phyloP scores from a whole-genome alignment of 768 basidiomycete genomes.

The Naganishia onofrii region DNA sequence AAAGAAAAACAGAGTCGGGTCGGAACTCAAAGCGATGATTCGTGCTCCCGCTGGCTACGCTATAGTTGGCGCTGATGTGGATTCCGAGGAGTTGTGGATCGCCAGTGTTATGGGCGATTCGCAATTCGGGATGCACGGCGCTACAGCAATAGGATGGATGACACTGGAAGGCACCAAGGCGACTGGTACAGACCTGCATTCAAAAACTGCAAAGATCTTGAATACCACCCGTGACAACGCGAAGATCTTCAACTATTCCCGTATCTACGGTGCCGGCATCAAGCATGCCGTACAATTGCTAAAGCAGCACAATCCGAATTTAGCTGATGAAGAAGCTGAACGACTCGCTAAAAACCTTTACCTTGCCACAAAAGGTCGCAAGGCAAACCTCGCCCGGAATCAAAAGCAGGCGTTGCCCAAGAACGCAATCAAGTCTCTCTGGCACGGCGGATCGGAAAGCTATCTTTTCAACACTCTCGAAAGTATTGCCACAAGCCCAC shows the following conservation, averaged over 20 bases:
- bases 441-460: constrained; percentile 95
- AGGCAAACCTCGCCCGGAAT: constrained; percentile 55
- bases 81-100: constrained; percentile 98
- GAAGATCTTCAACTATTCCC: constrained; percentile 96
- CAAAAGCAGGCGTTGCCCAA: not conserved
- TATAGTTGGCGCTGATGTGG: constrained; percentile 96
- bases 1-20: constrained; percentile 95
- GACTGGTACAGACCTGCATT: constrained; percentile 91
- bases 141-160: constrained; percentile 98
- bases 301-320: constrained; percentile 74
- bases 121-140: constrained; percentile 93
- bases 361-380: constrained; percentile 80
- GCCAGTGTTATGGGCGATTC: constrained; percentile 98
- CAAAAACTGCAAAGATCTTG: constrained; percentile 88
- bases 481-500: constrained; percentile 81
- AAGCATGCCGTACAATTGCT: constrained; percentile 85
- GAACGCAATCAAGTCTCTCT: constrained; percentile 60
- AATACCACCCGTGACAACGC: constrained; percentile 91
- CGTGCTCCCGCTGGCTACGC: constrained; percentile 87
- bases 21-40: constrained; percentile 97
- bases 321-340: constrained; percentile 75
- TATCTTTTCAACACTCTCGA: constrained; percentile 98
- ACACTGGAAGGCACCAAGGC: constrained; percentile 95
- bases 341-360: constrained; percentile 80
- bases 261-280: constrained; percentile 98